A percentile compares a stretch with the other conserved stretches of the same genome.
Evolutionary conservation across 148 eudicot species (phyloP).

Genomic region (Rhododendron mucronatum): DNA sequence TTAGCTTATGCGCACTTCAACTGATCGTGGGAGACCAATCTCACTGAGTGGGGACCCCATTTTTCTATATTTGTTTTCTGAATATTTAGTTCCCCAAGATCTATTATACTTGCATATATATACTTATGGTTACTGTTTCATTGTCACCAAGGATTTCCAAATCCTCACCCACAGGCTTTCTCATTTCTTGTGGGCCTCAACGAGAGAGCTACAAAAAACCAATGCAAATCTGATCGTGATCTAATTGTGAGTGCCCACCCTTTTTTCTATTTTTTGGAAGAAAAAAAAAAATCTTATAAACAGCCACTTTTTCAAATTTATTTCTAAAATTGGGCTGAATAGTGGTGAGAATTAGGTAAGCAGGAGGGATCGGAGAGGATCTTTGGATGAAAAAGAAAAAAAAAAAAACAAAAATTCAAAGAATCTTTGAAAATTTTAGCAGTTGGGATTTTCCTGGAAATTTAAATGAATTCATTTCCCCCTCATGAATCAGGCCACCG

Average conservation of each 20-base stretch:
- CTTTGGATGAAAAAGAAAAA: neutral
- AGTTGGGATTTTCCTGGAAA: constrained; percentile 8
- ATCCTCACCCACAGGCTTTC: neutral
- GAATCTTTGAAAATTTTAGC: constrained; percentile 26
- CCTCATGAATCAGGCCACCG: constrained; percentile 12
- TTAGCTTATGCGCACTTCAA: neutral
- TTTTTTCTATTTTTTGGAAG: neutral
- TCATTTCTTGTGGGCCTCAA: neutral
- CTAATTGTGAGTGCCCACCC: neutral
- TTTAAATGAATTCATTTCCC: neutral
- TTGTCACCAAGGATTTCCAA: neutral
- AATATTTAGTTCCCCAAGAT: neutral
- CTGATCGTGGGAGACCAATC: neutral
- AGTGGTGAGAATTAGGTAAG: constrained; percentile 1
- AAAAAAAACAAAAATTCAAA: neutral
- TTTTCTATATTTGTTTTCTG: too few relatives aligned
- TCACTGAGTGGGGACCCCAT: neutral
- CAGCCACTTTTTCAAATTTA: neutral
- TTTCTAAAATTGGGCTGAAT: neutral
- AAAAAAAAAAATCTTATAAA: neutral
- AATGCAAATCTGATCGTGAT: neutral
- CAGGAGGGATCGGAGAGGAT: neutral
- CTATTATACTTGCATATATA: neutral
- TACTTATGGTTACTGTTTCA: neutral
- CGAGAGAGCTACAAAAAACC: neutral